Conservation (phyloP, 2,329 filamentous ascomycete species). For the Lachnum nothofagi region DNA sequence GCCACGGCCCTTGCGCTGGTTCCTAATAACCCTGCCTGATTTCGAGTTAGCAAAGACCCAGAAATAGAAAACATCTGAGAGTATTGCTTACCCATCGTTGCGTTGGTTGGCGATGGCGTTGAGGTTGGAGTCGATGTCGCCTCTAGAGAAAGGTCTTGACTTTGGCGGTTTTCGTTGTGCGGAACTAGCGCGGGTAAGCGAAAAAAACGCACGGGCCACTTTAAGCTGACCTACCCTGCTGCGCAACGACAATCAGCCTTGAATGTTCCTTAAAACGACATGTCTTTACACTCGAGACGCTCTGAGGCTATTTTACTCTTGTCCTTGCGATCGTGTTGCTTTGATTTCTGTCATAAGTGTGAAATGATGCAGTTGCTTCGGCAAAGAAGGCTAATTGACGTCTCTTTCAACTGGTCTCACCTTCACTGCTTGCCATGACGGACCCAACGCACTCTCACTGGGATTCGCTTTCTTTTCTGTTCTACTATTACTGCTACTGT, state of each 20-base stretch:
- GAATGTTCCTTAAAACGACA: too few relatives aligned
- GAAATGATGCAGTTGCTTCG: background rate
- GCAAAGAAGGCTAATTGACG: background rate
- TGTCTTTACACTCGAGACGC: too few relatives aligned
- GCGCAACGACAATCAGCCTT: too few relatives aligned
- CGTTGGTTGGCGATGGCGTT: background rate
- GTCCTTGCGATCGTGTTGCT: too few relatives aligned
- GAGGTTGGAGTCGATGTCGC: too few relatives aligned
- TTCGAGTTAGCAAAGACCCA: background rate
- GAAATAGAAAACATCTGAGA: background rate
- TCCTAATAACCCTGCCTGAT: conserved; percentile 59
- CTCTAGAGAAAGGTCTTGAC: too few relatives aligned
- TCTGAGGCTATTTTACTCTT: too few relatives aligned
- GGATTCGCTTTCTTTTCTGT: background rate
- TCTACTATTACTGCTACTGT: background rate
- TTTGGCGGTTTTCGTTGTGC: too few relatives aligned
- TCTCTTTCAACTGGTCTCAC: background rate
- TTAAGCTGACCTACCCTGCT: too few relatives aligned
- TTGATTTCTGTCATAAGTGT: background rate
- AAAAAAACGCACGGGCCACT: too few relatives aligned
- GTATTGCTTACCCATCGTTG: background rate
- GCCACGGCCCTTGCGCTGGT: conserved; percentile 73
- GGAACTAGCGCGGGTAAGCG: too few relatives aligned
- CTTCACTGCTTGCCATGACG: background rate
- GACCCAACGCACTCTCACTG: background rate